Evolutionary conservation across 169 alveolate genomes (phyloP), one percentile per base, ranked within the genome.

Genomic region (Plasmodium falciparum): DNA sequence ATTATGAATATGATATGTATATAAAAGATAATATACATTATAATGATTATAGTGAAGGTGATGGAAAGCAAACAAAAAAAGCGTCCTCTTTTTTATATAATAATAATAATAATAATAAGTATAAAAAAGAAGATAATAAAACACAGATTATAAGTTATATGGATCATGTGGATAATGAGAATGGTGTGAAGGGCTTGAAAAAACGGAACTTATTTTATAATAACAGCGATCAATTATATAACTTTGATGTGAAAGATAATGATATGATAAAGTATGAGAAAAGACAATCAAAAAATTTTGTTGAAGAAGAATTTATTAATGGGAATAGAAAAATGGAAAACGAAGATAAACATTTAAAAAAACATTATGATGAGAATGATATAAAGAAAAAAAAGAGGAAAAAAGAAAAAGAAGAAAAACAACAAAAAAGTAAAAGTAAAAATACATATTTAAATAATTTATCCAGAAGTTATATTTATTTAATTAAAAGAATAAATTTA

Each of bases 401-500:
- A 29, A 59, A 71, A 45, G 70, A 83, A 54, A 83, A 83, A 83
- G 61, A 56, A 47, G 85, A 83, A 83, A 70, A 83, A 63, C 33
- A 83, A 69, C 39, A 20, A 12, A 83, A 70, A 69, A 52, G 58
- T 83, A 54, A 39, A 69, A 71, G 91, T 39, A 83, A 83, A 39
- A 29, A 69, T 62, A 69, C 72, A 11, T 83, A 83, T 61, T 33
- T 83, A 61, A 83, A 83, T 69, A 70, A 83, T 69, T 61, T 83
- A 22, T 83, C 91, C 4, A 83, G 58, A 20, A 83, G 91, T 54
- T 83, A 83, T 62, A 71, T 83, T 24, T 83, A 83, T 56, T 71
- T 83, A 61, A 83, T 83, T 17, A 83, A 83, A 62, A 59, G 91
- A 47, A 83, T 83, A 29, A 83, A 83, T 29, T 49, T 83, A 29